Percentiles rank a stretch among this genome's conserved stretches.
Evolutionary conservation across 192 early-diverging fungal genomes (phyloP).

Genomic region (Thoreauomyces humboldtii): DNA sequence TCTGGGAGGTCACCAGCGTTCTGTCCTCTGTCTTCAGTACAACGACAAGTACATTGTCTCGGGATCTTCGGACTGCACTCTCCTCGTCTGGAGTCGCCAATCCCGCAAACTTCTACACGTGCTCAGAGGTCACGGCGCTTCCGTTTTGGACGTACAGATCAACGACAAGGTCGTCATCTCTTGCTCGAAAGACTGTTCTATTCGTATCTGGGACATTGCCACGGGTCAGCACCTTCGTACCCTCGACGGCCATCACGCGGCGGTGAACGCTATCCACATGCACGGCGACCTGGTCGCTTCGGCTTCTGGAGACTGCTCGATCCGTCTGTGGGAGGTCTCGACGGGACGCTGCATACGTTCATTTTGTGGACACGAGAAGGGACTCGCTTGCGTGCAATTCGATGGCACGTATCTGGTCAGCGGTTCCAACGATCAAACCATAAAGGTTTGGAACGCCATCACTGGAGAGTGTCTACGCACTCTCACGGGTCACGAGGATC

Average conservation of each 20-base stretch:
- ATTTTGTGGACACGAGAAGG: conserved; percentile 41
- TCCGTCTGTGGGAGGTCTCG: conserved; percentile 75
- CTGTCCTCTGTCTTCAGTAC: conserved; percentile 60
- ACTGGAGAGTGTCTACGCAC: conserved; percentile 40
- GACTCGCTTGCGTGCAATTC: conserved; percentile 46
- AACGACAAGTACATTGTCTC: conserved; percentile 46
- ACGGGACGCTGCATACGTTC: conserved; percentile 47
- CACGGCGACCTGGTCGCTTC: conserved; percentile 68
- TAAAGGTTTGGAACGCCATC: conserved; percentile 44
- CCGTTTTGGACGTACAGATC: conserved; percentile 88
- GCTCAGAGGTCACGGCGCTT: conserved; percentile 72
- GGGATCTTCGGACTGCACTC: conserved; percentile 47
- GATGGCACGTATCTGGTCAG: conserved; percentile 34
- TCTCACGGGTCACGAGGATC: conserved; percentile 73
- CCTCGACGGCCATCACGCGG: conserved; percentile 81
- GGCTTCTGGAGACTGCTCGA: conserved; percentile 83
- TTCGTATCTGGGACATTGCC: conserved; percentile 72
- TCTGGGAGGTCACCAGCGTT: conserved; percentile 44
- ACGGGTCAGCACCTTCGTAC: conserved; percentile 61
- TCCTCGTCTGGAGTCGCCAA: conserved; percentile 59
- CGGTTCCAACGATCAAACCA: conserved; percentile 49
- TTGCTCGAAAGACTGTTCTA: conserved; percentile 90
- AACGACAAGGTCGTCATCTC: conserved; percentile 69
- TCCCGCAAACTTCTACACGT: conserved; percentile 40
- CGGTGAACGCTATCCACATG: conserved; percentile 91